Evolutionary conservation across 768 basidiomycete species (phyloP), one percentile per base, ranked within the genome.

Genomic region (Lactarius deliciosus): DNA sequence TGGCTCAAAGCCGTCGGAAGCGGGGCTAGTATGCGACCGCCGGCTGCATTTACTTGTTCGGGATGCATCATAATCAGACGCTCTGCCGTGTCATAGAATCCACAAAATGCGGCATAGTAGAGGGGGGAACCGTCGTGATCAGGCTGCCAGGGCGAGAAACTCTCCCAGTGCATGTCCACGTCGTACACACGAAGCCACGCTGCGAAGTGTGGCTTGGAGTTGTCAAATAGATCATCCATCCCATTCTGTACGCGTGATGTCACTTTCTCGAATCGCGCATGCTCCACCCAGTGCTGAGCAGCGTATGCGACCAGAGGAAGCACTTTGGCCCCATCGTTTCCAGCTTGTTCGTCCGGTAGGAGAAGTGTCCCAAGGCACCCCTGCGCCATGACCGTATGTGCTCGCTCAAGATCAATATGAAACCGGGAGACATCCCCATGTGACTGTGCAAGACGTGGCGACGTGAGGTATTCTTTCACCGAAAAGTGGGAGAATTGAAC

Each of bases 81-180:
- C 16, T 53, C 50, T 0, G 25, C 50, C 2, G 2, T 13, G 50
- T 53, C 50, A 28, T 53, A 53, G 22, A 53, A 25, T 28, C 50
- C 50, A 50, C 11, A 50, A 2, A 22, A 22, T 22, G 47, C 47
- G 7, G 47, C 47, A 50, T 50, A 50, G 22, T 50, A 50, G 11
- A 50, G 47, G 8, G 47, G n/a, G 11, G 47, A 50, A 22, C 45
- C n/a, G 5, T 4, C 3, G 6, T 22, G 9, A 18, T 22, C 15
- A 38, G 0, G 45, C 4, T 3, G 9, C 45, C 18, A 0, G 5
- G 0, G n/a, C 3, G n/a, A 11, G n/a, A 47, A 47, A 47, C 3
- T 1, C 4, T 1, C 1, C n/a, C n/a, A 22, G n/a, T 2, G 3
- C 22, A 4, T 10, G 47, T 50, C 47, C 0, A 22, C 1, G 22